Evolutionary conservation across 495 filamentous ascomycete genomes (phyloP).

Genomic region (Halenospora varia): DNA sequence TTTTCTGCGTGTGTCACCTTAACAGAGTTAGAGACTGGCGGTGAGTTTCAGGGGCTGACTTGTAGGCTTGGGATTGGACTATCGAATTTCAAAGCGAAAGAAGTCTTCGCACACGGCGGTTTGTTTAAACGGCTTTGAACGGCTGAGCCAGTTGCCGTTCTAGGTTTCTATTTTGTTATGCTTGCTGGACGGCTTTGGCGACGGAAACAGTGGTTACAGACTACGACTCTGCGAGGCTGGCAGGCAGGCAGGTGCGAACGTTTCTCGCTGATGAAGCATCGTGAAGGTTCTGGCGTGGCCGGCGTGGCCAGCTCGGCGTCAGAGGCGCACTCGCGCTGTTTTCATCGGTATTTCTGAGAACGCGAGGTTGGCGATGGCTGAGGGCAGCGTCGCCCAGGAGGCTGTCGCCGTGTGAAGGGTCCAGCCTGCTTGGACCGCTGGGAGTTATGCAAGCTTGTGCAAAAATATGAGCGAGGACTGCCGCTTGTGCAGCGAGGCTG

Average conservation of each 20-base stretch:
- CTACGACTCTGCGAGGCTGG: neutral
- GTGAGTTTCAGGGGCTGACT: conserved; percentile 23
- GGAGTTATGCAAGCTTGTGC: conserved; percentile 20
- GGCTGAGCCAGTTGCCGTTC: conserved; percentile 13
- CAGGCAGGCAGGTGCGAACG: neutral
- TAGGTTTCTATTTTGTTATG: conserved; percentile 1
- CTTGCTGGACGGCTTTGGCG: neutral
- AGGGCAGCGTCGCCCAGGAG: neutral
- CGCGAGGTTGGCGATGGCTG: conserved; percentile 1
- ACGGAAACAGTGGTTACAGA: neutral
- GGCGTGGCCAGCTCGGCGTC: neutral
- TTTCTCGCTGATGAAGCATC: neutral
- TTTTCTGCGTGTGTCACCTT: conserved; percentile 1
- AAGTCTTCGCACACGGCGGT: neutral
- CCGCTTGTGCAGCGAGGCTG: conserved; percentile 25
- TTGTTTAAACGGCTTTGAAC: conserved; percentile 16
- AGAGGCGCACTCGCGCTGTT: neutral
- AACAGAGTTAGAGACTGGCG: conserved; percentile 9
- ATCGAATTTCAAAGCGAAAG: neutral
- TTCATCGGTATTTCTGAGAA: neutral
- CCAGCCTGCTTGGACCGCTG: conserved; percentile 5
- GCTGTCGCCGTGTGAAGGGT: neutral
- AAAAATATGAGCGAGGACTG: conserved; percentile 18
- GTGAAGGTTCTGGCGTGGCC: no score
- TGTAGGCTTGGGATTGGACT: neutral